These are phyloP conservation scores for Paramecium caudatum DNA, from an alignment of 73 alveolate species.

Conservation along the genomic window DNA sequence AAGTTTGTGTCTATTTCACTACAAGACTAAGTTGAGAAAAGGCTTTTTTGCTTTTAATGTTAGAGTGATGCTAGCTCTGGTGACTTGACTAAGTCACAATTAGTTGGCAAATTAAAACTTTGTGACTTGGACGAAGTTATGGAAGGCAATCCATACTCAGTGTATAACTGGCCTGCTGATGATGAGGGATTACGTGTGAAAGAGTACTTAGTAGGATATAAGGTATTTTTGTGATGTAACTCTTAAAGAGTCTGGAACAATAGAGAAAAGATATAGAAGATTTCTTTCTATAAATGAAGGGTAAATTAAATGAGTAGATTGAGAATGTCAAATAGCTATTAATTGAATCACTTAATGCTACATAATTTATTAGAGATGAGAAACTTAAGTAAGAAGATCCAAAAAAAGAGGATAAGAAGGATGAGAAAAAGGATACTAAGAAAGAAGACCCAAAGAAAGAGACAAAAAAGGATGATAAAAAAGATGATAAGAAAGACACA, in stretches of 20 bases:
- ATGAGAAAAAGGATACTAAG: neutral
- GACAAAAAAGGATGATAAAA: conserved; percentile 63
- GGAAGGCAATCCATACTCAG: conserved; percentile 53
- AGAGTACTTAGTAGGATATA: neutral
- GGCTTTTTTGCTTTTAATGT: conserved; percentile 50
- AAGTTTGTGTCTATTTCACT: conserved; percentile 18
- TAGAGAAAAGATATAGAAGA: conserved; percentile 55
- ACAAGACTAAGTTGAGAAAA: conserved; percentile 30
- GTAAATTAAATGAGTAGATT: conserved; percentile 5
- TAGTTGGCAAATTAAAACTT: neutral
- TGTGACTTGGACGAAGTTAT: conserved; percentile 65
- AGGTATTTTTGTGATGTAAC: conserved; percentile 55
- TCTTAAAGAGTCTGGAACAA: conserved; percentile 31
- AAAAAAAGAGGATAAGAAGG: conserved; percentile 7
- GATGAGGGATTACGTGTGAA: neutral
- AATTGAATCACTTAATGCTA: conserved; percentile 15
- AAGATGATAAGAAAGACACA: conserved; percentile 35
- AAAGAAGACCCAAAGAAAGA: conserved; percentile 35
- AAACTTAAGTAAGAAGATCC: conserved; percentile 30
- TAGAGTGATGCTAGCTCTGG: neutral
- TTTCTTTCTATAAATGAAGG: conserved; percentile 1
- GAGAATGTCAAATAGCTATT: conserved; percentile 21
- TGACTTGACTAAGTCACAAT: conserved; percentile 2
- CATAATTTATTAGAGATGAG: neutral
- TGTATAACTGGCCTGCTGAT: conserved; percentile 69